Percentiles rank a stretch among this genome's conserved stretches.
Evolutionary conservation across 1,284 basidiomycete genomes (phyloP).

Genomic region (Ceratobasidium sp.): DNA sequence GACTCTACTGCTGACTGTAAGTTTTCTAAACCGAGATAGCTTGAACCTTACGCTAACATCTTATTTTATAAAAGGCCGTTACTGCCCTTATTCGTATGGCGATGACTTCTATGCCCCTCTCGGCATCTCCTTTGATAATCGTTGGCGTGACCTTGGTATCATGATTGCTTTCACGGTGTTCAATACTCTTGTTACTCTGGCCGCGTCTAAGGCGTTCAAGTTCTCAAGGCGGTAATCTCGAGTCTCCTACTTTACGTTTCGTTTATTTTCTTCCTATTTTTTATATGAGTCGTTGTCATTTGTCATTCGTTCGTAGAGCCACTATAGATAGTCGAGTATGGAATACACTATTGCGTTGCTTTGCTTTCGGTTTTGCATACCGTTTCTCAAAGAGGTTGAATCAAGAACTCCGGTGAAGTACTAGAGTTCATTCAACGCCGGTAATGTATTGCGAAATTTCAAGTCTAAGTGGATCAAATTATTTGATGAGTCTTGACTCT

Average conservation of each 20-base stretch:
- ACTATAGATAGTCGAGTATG: no score
- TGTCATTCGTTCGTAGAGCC: not conserved
- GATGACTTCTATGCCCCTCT: slow-evolving; percentile 80
- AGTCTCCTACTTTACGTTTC: not conserved
- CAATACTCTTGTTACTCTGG: slow-evolving; percentile 78
- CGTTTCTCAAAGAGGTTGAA: no score
- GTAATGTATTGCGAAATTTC: no score
- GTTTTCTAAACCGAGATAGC: slow-evolving; percentile 54
- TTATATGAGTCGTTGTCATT: slow-evolving; percentile 9
- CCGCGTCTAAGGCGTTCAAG: slow-evolving; percentile 82
- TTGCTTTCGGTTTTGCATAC: no score
- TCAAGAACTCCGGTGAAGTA: no score
- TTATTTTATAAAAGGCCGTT: slow-evolving; percentile 11
- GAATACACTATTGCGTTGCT: no score
- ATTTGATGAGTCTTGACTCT: no score
- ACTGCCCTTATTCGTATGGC: slow-evolving; percentile 61
- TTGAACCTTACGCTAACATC: not conserved
- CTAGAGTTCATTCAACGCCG: no score
- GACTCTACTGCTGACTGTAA: slow-evolving; percentile 72
- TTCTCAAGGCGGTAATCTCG: slow-evolving; percentile 71
- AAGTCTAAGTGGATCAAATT: no score
- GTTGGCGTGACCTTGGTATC: slow-evolving; percentile 84
- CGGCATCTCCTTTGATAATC: slow-evolving; percentile 74
- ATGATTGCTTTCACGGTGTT: slow-evolving; percentile 76
- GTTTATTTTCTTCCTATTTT: slow-evolving; percentile 5